phyloP scores from a whole-genome alignment of 106 monocot species.

The Acanthochlamys bracteata region DNA sequence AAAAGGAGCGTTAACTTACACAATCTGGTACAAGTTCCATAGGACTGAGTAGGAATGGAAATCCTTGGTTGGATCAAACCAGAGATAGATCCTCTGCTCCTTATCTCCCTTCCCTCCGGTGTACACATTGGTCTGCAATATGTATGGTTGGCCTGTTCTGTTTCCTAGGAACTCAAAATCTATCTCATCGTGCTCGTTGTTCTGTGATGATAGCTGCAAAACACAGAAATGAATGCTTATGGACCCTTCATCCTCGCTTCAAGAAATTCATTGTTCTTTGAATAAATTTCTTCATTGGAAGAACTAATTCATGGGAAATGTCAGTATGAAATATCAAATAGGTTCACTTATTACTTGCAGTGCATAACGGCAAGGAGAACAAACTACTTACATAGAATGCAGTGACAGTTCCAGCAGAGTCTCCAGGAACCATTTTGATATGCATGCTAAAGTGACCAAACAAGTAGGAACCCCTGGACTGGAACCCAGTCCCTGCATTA shows the following conservation, averaged over 20 bases:
- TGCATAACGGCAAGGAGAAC: not conserved
- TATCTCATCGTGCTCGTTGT: constrained; percentile 14
- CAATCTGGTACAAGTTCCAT: constrained; percentile 14
- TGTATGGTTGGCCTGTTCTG: constrained; percentile 5
- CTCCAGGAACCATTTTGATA: constrained; percentile 33
- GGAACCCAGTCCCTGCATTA: constrained; percentile 31
- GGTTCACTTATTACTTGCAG: not conserved
- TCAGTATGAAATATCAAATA: no score
- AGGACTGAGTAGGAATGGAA: constrained; percentile 8
- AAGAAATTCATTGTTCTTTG: not conserved
- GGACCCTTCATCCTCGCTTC: no score
- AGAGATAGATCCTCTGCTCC: constrained; percentile 13
- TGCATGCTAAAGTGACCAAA: constrained; percentile 54
- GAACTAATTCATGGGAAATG: no score
- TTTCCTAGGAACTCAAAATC: constrained; percentile 14
- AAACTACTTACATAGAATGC: constrained; percentile 34
- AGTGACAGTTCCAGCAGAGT: constrained; percentile 41
- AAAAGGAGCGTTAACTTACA: constrained; percentile 1
- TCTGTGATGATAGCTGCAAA: constrained; percentile 7
- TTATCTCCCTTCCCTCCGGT: constrained; percentile 9
- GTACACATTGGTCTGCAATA: constrained; percentile 12
- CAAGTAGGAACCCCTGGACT: constrained; percentile 28
- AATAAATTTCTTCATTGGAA: no score
- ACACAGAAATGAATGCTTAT: no score
- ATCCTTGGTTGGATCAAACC: constrained; percentile 7